Base-by-base conservation (phyloP, 2,329 filamentous ascomycete genomes). In the Hypoxylon sp. region DNA sequence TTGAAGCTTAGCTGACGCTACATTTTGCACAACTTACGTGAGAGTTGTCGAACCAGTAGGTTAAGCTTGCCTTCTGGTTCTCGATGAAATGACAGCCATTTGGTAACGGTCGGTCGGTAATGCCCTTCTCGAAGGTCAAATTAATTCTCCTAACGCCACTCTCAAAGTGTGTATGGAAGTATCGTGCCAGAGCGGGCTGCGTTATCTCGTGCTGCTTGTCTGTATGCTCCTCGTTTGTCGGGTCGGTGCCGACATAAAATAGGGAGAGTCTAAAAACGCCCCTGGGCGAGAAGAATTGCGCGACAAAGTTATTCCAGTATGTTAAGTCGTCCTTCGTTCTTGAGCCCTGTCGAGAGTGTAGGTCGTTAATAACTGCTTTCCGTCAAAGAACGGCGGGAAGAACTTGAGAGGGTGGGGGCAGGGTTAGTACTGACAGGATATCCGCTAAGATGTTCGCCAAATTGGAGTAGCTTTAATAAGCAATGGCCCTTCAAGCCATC, bases 201-300 rank as follows among this genome's bases (percentile, higher is more conserved):
- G 91, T 88, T 54, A 98, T 94, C 78, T 98, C 95, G 75, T 95
- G 98, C 75, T 92, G 89, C 82, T 97, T 98, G 61, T 91, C 87
- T 17, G 83, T 85, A 37, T 82, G 82, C 50, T 89, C 85, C 49
- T 90, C 88, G 64, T 82, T 82, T 7, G 71, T 37, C 2, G 70
- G 61, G 11, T 76, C 73, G 14, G 70, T 70, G 20, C 87, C 84
- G 46, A 80, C 82, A 49, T 86, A 82, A 70, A 86, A 86, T 14
- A 97, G 84, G 2, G 90, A 88, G 74, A 95, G 89, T 46, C 94
- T 89, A 76, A 97, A 91, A 7, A 94, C 89, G 7, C 93, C 94
- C 30, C 86, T 88, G 0, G 87, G 85, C 0, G 93, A 91, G 80
- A 98, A 99, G 81, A 97, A 97, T 51, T 88, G 88, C 40, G 86